Base-by-base conservation (phyloP, 495 filamentous ascomycete species). In the Neurospora pannonica region DNA sequence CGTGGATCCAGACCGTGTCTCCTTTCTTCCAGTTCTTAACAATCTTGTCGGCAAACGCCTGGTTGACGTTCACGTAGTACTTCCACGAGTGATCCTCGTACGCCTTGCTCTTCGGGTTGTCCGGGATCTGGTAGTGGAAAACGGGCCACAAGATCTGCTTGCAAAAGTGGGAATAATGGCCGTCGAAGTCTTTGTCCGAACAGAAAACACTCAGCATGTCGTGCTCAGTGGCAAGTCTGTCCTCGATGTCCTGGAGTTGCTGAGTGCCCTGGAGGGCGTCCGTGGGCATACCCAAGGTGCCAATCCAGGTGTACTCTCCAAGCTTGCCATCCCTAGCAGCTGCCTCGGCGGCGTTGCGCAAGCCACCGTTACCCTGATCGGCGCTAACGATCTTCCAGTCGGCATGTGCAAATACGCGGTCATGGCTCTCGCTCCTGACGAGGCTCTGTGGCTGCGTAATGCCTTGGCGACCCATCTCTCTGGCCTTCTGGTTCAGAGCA, bases 61-160 rank as follows among this genome's bases (percentile, higher is more conserved):
- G 91, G 83, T 97, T 97, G 77, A 97, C 85, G 48, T 92, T 93
- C 73, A 93, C 92, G 79, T 97, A 98, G 82, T 93, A 97, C 77
- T 93, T 88, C 94, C 94, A 98, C 2, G 94, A 97, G 77, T 98
- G 94, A 79, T 98, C 95, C 80, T 94, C 91, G 79, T 97, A 98
- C 0, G 95, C 95, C 84, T 97, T 97, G 89, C 93, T 97, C 86
- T 97, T 97, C 13, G 95, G 95, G 80, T 96, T 94, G 81, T 97
- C 95, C 3, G 95, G 95, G 75, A 97, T 96, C 81, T 97, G 94
- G 81, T 98, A 97, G 82, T 98, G 94, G 81, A 97, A 97, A 42
- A 97, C 94, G 8, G 92, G 93, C 92, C 92, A 94, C 28, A 95
- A 87, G 70, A 94, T 93, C 79, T 93, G 90, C 80, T 97, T 97